Evolutionary conservation across 2,329 filamentous ascomycete species (phyloP), one percentile per base, ranked within the genome.

Genomic region (Ophiostoma tasmaniense): DNA sequence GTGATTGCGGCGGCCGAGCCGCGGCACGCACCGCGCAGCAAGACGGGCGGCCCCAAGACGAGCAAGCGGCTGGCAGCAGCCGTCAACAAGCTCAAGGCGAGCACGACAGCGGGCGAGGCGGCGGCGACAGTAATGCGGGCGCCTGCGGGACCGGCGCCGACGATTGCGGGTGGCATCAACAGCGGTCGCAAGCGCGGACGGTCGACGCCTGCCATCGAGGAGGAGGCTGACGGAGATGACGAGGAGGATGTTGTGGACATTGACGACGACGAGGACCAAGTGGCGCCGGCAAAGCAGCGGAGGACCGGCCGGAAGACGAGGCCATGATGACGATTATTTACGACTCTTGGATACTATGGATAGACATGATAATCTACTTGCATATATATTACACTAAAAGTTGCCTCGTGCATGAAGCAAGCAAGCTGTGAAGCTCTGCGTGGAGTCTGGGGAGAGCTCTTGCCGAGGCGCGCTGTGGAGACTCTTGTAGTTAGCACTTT

Each of bases 1-100:
- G 52, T 17, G 33, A 64, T 70, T 5, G 33, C 69, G 6, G 45
- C 70, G 17, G 42, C 69, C 3, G 42, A 75, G 66, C 76, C 75
- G 14, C 71, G 75, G 30, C 72, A 74, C 35, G 75, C 76, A 37
- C 69, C 69, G 8, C 70, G 72, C 35, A 64, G 69, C 69, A 70
- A 72, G 70, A 65, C 71, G 30, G 73, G 74, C 22, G 64, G 64
- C 11, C 37, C 64, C n/a, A 77, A 76, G 35, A 37, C 64, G 11
- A 77, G 76, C 66, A 76, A 73, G 65, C 71, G 77, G 28, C 76
- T 78, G 74, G 76, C 75, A 17, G 74, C 76, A 4, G 77, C 77
- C 30, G 76, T 78, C 25, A 74, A 71, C 59, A 74, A 72, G 71
- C 70, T 78, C 68, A 74, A 73, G 69, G 74, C 74, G n/a, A 74